Conservation (phyloP, 495 filamentous ascomycete genomes). For the Podospora pseudoanserina region DNA sequence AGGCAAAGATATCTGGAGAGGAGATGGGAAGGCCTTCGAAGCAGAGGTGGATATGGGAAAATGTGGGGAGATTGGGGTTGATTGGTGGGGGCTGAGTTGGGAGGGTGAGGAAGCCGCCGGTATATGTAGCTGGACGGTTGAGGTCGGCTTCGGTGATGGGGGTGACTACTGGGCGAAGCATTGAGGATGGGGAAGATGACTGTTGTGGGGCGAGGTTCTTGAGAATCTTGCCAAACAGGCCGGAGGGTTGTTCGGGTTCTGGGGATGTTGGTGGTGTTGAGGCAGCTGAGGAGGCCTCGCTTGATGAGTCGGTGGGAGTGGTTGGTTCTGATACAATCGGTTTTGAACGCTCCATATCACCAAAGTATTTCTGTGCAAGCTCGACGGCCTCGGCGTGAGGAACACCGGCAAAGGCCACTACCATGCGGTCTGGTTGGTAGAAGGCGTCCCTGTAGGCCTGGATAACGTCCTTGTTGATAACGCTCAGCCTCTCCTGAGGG, state of each 20-base stretch:
- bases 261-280: slow-evolving; percentile 40
- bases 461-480: slow-evolving; percentile 73
- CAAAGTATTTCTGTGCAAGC: slow-evolving; percentile 81
- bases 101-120: slow-evolving; percentile 84
- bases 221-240: slow-evolving; percentile 76
- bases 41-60: slow-evolving; percentile 89
- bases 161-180: slow-evolving; percentile 39
- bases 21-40: slow-evolving; percentile 93
- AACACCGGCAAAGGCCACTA: slow-evolving; percentile 93
- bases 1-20: slow-evolving; percentile 88
- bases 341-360: slow-evolving; percentile 64
- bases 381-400: slow-evolving; percentile 74
- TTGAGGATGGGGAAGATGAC: slow-evolving; percentile 59
- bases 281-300: slow-evolving; percentile 39
- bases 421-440: slow-evolving; percentile 83
- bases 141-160: slow-evolving; percentile 55
- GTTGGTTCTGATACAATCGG: slow-evolving; percentile 35
- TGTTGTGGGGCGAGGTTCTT: slow-evolving; percentile 70
- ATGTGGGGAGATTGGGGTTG: slow-evolving; percentile 72
- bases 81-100: slow-evolving; percentile 71
- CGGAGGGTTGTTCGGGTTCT: slow-evolving; percentile 43
- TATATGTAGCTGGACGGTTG: slow-evolving; percentile 73
- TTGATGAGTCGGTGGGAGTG: slow-evolving; percentile 43
- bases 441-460: slow-evolving; percentile 78
- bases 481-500: slow-evolving; percentile 71